phyloP scores from a whole-genome alignment of 2,329 filamentous ascomycete genomes.

The Allantophomopsis cytisporea region DNA sequence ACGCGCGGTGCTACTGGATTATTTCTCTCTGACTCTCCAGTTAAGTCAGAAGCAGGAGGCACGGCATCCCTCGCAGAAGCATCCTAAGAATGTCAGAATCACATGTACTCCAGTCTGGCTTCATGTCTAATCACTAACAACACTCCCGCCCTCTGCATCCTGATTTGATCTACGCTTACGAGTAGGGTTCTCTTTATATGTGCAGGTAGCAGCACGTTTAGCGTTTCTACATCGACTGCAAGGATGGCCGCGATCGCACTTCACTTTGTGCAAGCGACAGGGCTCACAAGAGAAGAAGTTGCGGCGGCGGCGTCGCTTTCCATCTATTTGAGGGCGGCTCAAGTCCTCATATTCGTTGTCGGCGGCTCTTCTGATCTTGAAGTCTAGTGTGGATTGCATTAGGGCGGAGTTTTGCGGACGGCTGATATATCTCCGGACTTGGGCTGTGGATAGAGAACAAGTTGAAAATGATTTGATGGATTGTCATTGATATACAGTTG shows the following conservation, averaged over 20 bases:
- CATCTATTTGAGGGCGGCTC: too few relatives aligned
- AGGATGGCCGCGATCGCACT: slow-evolving; percentile 27
- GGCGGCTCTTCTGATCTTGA: too few relatives aligned
- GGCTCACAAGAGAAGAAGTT: slow-evolving; percentile 11
- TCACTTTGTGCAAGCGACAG: slow-evolving; percentile 30
- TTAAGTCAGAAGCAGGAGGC: neutral
- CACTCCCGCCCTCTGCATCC: too few relatives aligned
- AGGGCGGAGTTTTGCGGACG: too few relatives aligned
- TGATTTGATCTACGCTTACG: too few relatives aligned
- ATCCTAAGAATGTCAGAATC: neutral
- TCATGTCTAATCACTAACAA: slow-evolving; percentile 1
- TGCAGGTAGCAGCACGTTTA: slow-evolving; percentile 18
- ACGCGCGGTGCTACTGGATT: neutral
- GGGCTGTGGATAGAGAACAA: too few relatives aligned
- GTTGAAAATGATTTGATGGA: too few relatives aligned
- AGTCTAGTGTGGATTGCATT: too few relatives aligned
- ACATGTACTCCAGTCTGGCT: neutral
- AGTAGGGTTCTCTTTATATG: slow-evolving; percentile 1
- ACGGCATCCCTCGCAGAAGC: slow-evolving; percentile 1
- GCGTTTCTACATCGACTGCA: slow-evolving; percentile 23
- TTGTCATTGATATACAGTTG: too few relatives aligned
- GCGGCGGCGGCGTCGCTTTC: too few relatives aligned
- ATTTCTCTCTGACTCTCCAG: neutral
- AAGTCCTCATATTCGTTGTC: too few relatives aligned
- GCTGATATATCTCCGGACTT: too few relatives aligned